phyloP scores from a whole-genome alignment of 148 eudicot genomes.

The Dianthus caryophyllus region DNA sequence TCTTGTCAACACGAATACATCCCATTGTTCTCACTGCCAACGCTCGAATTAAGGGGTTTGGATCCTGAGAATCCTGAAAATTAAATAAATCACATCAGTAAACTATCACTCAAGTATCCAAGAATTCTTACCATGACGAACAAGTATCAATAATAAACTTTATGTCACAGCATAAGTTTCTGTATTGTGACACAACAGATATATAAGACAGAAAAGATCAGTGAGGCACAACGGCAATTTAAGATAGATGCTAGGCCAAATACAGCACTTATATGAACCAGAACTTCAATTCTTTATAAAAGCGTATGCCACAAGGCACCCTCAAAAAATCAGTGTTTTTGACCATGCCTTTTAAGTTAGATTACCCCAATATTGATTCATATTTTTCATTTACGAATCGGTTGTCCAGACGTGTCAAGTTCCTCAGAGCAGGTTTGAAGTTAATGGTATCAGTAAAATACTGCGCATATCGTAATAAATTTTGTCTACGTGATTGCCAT shows the following conservation, averaged over 20 bases:
- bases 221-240: not conserved
- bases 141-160: not conserved
- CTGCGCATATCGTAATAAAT: not conserved
- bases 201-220: not conserved
- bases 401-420: not conserved
- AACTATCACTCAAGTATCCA: not conserved
- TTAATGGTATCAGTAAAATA: not conserved
- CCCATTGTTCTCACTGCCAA: conserved; percentile 99
- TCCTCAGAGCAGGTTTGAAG: not conserved
- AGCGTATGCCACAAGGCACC: not conserved
- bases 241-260: not conserved
- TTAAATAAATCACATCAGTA: not conserved
- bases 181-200: not conserved
- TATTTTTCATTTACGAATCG: too few relatives aligned
- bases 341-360: not conserved
- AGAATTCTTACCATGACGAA: not conserved
- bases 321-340: not conserved
- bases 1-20: conserved; percentile 96
- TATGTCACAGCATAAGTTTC: not conserved
- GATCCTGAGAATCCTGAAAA: conserved; percentile 93
- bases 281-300: too few relatives aligned
- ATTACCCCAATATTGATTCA: not conserved
- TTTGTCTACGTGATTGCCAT: not conserved
- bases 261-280: too few relatives aligned
- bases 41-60: conserved; percentile 92